Evolutionary conservation across 202 grass and related monocot species (phyloP).

Genomic region (Alloteropsis angusta): DNA sequence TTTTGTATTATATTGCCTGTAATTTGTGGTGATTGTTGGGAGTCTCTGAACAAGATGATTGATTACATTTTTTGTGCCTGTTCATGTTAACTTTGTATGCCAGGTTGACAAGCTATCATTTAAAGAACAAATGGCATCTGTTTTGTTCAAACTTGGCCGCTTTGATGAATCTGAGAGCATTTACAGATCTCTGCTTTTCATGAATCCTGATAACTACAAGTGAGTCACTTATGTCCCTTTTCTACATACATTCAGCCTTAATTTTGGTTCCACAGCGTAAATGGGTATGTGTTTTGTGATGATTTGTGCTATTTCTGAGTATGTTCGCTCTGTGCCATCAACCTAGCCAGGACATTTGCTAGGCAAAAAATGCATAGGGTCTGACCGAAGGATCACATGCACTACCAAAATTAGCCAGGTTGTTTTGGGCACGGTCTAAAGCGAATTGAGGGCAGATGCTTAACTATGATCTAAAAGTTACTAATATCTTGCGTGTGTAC

Average conservation of each 20-base stretch:
- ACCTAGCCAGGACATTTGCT: not conserved
- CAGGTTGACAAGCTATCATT: slow-evolving; percentile 91
- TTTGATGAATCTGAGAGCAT: slow-evolving; percentile 78
- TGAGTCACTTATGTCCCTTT: slow-evolving; percentile 22
- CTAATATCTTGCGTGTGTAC: too few relatives aligned
- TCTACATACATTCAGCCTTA: not conserved
- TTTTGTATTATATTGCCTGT: slow-evolving; percentile 12
- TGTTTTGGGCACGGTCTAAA: not conserved
- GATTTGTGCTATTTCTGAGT: not conserved
- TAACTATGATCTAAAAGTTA: too few relatives aligned
- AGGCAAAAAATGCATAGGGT: not conserved
- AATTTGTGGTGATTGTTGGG: not conserved
- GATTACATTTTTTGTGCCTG: not conserved
- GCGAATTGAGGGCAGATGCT: too few relatives aligned
- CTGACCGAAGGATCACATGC: not conserved
- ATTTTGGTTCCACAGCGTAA: not conserved
- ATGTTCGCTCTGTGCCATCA: not conserved
- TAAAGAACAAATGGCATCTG: slow-evolving; percentile 91
- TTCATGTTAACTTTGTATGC: slow-evolving; percentile 31
- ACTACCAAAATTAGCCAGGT: not conserved
- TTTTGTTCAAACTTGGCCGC: slow-evolving; percentile 64
- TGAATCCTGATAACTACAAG: slow-evolving; percentile 99
- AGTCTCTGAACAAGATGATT: not conserved
- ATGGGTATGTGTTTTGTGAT: not conserved
- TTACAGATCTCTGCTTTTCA: slow-evolving; percentile 83